A percentile compares a stretch with the other conserved stretches of the same genome.
Evolutionary conservation across 2,329 filamentous ascomycete species (phyloP).

Genomic region (Sarocladiaceae sp.): DNA sequence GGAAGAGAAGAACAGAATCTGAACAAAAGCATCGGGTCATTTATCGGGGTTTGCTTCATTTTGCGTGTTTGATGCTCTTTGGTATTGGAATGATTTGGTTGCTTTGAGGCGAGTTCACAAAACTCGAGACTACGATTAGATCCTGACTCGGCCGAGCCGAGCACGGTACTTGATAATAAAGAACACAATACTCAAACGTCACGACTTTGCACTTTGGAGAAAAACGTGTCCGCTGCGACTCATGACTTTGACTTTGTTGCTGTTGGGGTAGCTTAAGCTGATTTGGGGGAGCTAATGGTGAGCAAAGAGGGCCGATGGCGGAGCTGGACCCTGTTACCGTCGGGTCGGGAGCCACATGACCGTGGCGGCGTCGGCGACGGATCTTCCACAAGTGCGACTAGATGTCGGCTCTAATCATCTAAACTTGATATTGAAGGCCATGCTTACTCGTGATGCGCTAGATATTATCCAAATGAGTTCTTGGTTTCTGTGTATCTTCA

Average conservation of each 20-base stretch:
- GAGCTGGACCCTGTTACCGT: constrained; percentile 1
- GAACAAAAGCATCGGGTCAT: background rate
- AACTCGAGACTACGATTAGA: background rate
- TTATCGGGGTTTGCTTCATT: background rate
- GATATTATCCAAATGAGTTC: no score
- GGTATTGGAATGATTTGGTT: no score
- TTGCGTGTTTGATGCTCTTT: background rate
- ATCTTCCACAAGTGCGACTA: background rate
- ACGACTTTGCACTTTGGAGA: no score
- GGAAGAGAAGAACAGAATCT: background rate
- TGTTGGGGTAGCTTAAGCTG: background rate
- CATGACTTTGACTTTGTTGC: background rate
- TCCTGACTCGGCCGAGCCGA: background rate
- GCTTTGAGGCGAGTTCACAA: no score
- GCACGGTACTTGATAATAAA: no score
- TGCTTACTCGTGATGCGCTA: no score
- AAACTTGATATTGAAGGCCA: no score
- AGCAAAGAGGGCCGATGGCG: constrained; percentile 1
- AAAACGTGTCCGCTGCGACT: no score
- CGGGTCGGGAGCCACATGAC: background rate
- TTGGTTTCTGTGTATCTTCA: no score
- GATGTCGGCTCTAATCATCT: background rate
- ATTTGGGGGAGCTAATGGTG: background rate
- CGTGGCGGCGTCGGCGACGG: no score
- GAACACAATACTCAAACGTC: no score